Evolutionary conservation across 2,329 filamentous ascomycete genomes (phyloP).

Genomic region (Ceratocystiopsis brevicomis): DNA sequence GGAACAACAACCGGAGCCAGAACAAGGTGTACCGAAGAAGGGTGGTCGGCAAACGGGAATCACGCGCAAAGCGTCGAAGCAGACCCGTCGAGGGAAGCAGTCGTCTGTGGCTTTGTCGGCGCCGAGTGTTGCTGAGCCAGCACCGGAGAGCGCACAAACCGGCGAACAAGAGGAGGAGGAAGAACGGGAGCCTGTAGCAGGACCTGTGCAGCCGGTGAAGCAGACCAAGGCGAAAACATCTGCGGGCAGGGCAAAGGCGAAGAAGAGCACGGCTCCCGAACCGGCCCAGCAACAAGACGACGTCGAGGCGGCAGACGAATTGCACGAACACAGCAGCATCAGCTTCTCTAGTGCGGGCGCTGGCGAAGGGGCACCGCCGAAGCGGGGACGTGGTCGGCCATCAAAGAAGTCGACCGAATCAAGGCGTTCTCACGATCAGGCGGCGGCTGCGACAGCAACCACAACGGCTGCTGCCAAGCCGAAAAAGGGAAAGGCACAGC

Average conservation of each 20-base stretch:
- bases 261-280: neutral
- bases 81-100: conserved; percentile 27
- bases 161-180: conserved; percentile 1
- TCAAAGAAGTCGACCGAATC: conserved; percentile 14
- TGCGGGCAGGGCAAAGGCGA: conserved; percentile 1
- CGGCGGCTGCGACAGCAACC: no score
- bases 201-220: conserved; percentile 1
- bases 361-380: conserved; percentile 9
- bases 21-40: conserved; percentile 32
- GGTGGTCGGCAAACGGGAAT: conserved; percentile 26
- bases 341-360: conserved; percentile 10
- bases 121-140: conserved; percentile 5
- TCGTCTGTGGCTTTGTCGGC: conserved; percentile 6
- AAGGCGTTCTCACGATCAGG: neutral
- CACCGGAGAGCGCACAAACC: conserved; percentile 4
- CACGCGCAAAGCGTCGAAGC: conserved; percentile 33
- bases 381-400: conserved; percentile 16
- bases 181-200: conserved; percentile 1
- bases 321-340: conserved; percentile 11
- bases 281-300: neutral
- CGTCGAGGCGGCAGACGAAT: conserved; percentile 5
- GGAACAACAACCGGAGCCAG: conserved; percentile 10
- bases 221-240: conserved; percentile 1
- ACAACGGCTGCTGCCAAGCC: no score
- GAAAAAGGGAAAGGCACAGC: no score